Evolutionary conservation across 192 early-diverging fungal species (phyloP).

Genomic region (Linnemannia schmuckeri): DNA sequence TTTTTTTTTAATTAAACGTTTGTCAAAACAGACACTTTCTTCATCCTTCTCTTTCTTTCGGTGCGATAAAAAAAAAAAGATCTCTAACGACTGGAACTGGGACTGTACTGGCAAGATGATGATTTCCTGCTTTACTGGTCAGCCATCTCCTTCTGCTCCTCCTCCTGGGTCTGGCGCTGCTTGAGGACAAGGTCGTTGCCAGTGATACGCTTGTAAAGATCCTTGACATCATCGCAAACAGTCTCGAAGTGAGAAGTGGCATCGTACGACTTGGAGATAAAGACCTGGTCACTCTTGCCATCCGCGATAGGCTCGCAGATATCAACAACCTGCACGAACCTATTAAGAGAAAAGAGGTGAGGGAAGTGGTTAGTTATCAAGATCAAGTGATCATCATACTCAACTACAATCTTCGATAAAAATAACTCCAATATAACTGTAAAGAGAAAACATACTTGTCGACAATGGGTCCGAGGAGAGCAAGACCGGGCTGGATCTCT

Average conservation of each 20-base stretch:
- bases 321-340: conserved; percentile 87
- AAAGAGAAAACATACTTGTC: conserved; percentile 75
- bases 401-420: background rate
- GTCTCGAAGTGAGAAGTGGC: conserved; percentile 99
- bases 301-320: conserved; percentile 90
- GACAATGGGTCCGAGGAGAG: conserved; percentile 89
- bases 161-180: conserved; percentile 73
- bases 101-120: background rate
- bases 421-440: background rate
- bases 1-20: conserved; percentile 1
- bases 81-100: background rate
- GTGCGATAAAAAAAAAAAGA: background rate
- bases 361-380: background rate
- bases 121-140: conserved; percentile 8
- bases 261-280: conserved; percentile 96
- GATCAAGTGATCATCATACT: background rate
- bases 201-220: conserved; percentile 87
- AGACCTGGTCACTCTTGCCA: conserved; percentile 87
- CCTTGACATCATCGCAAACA: conserved; percentile 95
- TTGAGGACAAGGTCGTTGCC: conserved; percentile 82
- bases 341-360: conserved; percentile 17
- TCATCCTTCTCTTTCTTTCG: background rate
- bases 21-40: background rate
- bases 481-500: conserved; percentile 91
- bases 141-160: conserved; percentile 63